Evolutionary conservation across 805 yeast species (phyloP).

Genomic region (Diddensiella santjacobensis): DNA sequence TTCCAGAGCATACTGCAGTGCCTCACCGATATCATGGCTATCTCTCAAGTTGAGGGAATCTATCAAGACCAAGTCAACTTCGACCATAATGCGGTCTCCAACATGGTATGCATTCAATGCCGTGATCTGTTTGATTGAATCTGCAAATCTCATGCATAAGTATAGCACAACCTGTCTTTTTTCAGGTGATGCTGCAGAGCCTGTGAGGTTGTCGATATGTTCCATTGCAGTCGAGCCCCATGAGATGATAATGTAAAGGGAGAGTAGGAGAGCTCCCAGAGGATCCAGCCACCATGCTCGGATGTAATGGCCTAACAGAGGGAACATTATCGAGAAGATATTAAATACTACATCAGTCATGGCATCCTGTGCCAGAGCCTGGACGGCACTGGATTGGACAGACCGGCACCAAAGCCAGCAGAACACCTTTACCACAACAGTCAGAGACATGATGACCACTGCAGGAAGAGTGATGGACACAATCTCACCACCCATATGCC

Average conservation of each 20-base stretch:
- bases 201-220: conserved; percentile 71
- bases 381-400: conserved; percentile 62
- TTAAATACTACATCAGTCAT: conserved; percentile 74
- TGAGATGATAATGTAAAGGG: conserved; percentile 56
- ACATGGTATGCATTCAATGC: conserved; percentile 70
- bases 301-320: conserved; percentile 51
- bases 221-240: conserved; percentile 67
- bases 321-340: conserved; percentile 65
- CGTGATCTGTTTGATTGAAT: conserved; percentile 58
- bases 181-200: conserved; percentile 59
- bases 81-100: conserved; percentile 73
- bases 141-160: conserved; percentile 65
- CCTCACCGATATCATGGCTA: conserved; percentile 76
- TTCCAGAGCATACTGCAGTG: conserved; percentile 75
- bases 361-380: conserved; percentile 80
- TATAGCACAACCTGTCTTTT: conserved; percentile 67
- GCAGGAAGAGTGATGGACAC: conserved; percentile 52
- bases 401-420: conserved; percentile 64
- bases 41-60: conserved; percentile 53
- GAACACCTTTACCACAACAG: conserved; percentile 55
- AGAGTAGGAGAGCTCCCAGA: conserved; percentile 61
- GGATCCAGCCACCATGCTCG: conserved; percentile 72
- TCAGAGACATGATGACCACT: conserved; percentile 54
- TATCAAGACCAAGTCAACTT: conserved; percentile 65
- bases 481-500: conserved; percentile 37